Percentiles rank a stretch among this genome's conserved stretches.
Evolutionary conservation across 2,329 filamentous ascomycete species (phyloP).

Genomic region (Aspergillus texensis): DNA sequence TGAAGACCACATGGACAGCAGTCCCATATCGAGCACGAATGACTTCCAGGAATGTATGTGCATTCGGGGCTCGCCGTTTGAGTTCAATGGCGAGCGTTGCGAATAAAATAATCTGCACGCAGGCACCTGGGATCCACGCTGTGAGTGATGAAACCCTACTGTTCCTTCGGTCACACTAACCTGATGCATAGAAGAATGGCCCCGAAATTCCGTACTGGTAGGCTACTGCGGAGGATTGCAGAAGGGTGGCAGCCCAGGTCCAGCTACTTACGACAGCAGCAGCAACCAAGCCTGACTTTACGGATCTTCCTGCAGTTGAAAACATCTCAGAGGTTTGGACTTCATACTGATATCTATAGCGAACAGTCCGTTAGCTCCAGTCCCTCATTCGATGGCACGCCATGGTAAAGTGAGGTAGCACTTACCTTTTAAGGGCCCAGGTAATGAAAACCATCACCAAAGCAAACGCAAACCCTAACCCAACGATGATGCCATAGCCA

Average conservation of each 20-base stretch:
- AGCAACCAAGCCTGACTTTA: slow-evolving; percentile 85
- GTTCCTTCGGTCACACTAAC: slow-evolving; percentile 39
- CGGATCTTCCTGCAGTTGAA: slow-evolving; percentile 81
- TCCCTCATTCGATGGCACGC: not conserved
- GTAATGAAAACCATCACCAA: slow-evolving; percentile 76
- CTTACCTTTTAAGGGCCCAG: slow-evolving; percentile 65
- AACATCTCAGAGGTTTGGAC: slow-evolving; percentile 92
- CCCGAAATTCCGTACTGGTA: slow-evolving; percentile 75
- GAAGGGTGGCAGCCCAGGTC: slow-evolving; percentile 86
- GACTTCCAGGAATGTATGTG: slow-evolving; percentile 81
- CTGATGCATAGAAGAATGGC: slow-evolving; percentile 68
- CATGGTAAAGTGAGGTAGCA: not conserved
- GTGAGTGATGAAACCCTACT: not conserved
- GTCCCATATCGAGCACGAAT: slow-evolving; percentile 79
- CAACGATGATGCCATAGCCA: slow-evolving; percentile 78
- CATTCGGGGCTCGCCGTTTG: slow-evolving; percentile 84
- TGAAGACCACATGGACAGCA: slow-evolving; percentile 74
- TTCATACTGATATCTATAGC: slow-evolving; percentile 64
- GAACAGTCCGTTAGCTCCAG: slow-evolving; percentile 2
- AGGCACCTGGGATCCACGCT: slow-evolving; percentile 56
- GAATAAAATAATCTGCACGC: slow-evolving; percentile 85
- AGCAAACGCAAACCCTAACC: slow-evolving; percentile 73
- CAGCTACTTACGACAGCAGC: slow-evolving; percentile 90
- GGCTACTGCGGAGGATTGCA: slow-evolving; percentile 79
- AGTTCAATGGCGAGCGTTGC: slow-evolving; percentile 88